Evolutionary conservation across 768 basidiomycete species (phyloP).

Genomic region (Trametes gibbosa): DNA sequence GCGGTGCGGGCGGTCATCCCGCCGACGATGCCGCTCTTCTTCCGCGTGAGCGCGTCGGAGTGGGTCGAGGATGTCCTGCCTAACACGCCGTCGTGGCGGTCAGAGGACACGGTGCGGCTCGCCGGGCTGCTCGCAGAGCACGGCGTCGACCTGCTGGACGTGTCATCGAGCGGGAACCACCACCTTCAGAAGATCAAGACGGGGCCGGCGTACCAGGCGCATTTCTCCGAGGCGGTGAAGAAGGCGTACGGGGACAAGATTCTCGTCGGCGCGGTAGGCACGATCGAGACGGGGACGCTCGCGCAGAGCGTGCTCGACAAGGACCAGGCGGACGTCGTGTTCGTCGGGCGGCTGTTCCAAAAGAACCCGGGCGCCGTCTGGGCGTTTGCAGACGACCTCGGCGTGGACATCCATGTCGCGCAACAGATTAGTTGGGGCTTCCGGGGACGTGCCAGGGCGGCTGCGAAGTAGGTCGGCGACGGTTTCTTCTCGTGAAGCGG

Average conservation of each 20-base stretch:
- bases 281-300: slow-evolving; percentile 50
- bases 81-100: slow-evolving; percentile 61
- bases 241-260: slow-evolving; percentile 40
- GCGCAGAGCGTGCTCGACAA: slow-evolving; percentile 58
- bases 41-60: slow-evolving; percentile 71
- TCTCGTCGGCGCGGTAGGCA: slow-evolving; percentile 53
- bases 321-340: slow-evolving; percentile 53
- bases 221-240: slow-evolving; percentile 36
- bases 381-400: slow-evolving; percentile 54
- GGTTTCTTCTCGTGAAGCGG: background rate
- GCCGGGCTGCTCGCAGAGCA: slow-evolving; percentile 56
- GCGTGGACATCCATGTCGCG: slow-evolving; percentile 43
- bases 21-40: slow-evolving; percentile 63
- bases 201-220: slow-evolving; percentile 22
- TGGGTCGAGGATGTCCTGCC: slow-evolving; percentile 62
- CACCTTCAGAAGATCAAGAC: slow-evolving; percentile 43
- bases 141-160: slow-evolving; percentile 75
- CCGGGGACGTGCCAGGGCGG: slow-evolving; percentile 27
- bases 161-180: slow-evolving; percentile 63
- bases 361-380: slow-evolving; percentile 50
- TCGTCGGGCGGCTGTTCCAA: slow-evolving; percentile 41
- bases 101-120: slow-evolving; percentile 64
- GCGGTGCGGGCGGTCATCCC: slow-evolving; percentile 56
- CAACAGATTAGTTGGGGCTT: slow-evolving; percentile 56
- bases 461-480: slow-evolving; percentile 4